phyloP scores from a whole-genome alignment of 2,329 filamentous ascomycete genomes.

The Xylaria polymorpha region DNA sequence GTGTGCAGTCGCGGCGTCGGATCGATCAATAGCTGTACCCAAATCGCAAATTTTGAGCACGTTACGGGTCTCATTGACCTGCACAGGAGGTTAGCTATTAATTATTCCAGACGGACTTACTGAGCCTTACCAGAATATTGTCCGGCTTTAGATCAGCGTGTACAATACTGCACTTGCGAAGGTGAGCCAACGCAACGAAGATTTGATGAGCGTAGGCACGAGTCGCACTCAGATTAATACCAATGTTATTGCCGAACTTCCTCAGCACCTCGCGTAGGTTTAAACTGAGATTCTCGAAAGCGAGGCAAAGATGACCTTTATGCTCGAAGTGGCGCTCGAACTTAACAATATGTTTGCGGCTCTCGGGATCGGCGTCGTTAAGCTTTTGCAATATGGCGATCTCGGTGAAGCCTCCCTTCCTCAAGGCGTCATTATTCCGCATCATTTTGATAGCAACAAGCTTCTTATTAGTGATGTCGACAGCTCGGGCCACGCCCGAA shows the following conservation, averaged over 20 bases:
- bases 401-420: slow-evolving; percentile 92
- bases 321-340: slow-evolving; percentile 91
- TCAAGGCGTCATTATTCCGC: slow-evolving; percentile 92
- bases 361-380: slow-evolving; percentile 84
- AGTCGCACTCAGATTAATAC: slow-evolving; percentile 89
- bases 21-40: slow-evolving; percentile 92
- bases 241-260: slow-evolving; percentile 94
- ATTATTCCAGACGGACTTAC: slow-evolving; percentile 2
- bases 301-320: slow-evolving; percentile 94
- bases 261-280: slow-evolving; percentile 94
- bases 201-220: slow-evolving; percentile 93
- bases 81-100: slow-evolving; percentile 44
- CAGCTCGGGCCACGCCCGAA: slow-evolving; percentile 91
- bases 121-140: slow-evolving; percentile 81
- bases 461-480: slow-evolving; percentile 77
- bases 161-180: slow-evolving; percentile 92
- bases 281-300: slow-evolving; percentile 93
- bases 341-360: slow-evolving; percentile 91
- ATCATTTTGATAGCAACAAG: slow-evolving; percentile 98
- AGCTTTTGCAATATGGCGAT: slow-evolving; percentile 93
- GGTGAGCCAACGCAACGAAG: slow-evolving; percentile 86
- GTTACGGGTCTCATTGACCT: slow-evolving; percentile 84
- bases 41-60: slow-evolving; percentile 95
- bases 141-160: slow-evolving; percentile 98
- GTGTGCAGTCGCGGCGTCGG: slow-evolving; percentile 75